Base-by-base conservation (phyloP, 1,284 basidiomycete species). In the Neotropicomus parvogracilis region DNA sequence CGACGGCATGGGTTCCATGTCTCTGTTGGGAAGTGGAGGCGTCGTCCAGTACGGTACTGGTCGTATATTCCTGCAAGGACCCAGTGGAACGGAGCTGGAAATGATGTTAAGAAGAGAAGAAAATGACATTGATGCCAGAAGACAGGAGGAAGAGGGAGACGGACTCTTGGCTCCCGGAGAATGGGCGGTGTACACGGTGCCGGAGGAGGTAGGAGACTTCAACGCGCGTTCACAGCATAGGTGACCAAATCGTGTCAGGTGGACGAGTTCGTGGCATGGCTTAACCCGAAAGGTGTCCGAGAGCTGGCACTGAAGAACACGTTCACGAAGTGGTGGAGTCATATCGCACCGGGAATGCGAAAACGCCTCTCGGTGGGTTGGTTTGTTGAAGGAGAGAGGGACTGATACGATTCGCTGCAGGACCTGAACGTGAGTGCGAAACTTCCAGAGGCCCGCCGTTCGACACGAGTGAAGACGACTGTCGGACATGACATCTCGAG, bases 1-100 rank as follows among this genome's bases (percentile, higher is more conserved):
- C 64, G 95, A 99, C 69, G 95, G 97, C 4, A 81, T 95, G 71
- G 95, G 97, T 3, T 81, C 83, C 2, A 85, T 85, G 46, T 84
- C 85, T 26, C 69, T 95, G 33, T 70, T 92, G 44, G 83, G 80
- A 21, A 83, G 79, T 56, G 81, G 84, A 21, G 86, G 87, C 13
- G 80, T 85, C 26, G 79, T 84, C 34, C 77, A 87, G 60, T 95
- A 93, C 63, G 91, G 92, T 16, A 86, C 92, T 6, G 95, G 92
- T 2, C 74, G 94, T 46, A 65, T 98, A 40, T 97, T 95, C 65
- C 72, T 98, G 24, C 95, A 98, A 67, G 93, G 91, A 2, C 85
- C 88, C 7, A 88, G 85, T 55, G 80, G 84, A 55, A 80, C 83
- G 54, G 88, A 97, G 54, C 59, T 80, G 50, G 87, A 91, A 48